phyloP scores from a whole-genome alignment of 1,284 basidiomycete genomes.

The Puccinia brachypodii region DNA sequence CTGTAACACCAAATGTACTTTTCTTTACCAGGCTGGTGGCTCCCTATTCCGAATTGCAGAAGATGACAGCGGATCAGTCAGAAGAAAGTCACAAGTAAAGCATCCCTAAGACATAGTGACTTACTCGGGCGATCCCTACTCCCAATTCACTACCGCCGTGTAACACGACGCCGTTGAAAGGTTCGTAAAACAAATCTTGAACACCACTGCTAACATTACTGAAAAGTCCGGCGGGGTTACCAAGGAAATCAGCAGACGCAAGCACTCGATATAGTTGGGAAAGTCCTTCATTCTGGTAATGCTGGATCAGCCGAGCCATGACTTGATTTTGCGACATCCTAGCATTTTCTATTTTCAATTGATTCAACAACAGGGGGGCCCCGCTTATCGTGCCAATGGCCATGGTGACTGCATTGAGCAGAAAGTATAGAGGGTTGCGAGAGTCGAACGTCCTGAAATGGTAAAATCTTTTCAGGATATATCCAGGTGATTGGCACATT shows the following conservation, averaged over 20 bases:
- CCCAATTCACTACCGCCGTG: constrained; percentile 95
- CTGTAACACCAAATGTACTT: constrained; percentile 93
- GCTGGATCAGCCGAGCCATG: constrained; percentile 79
- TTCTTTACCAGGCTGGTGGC: constrained; percentile 99
- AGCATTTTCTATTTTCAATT: constrained; percentile 91
- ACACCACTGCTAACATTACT: constrained; percentile 99
- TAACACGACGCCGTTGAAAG: constrained; percentile 95
- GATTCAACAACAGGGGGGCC: constrained; percentile 92
- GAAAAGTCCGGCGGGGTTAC: constrained; percentile 88
- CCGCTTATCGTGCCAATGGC: constrained; percentile 96
- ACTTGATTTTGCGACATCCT: constrained; percentile 81
- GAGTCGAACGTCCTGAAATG: constrained; percentile 66
- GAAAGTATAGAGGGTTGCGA: constrained; percentile 87
- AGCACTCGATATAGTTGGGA: constrained; percentile 94
- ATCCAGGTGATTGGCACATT: not conserved
- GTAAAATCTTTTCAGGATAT: not conserved
- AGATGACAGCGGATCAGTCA: constrained; percentile 36
- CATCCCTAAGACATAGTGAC: constrained; percentile 45
- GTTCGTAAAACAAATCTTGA: constrained; percentile 98
- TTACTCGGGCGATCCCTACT: constrained; percentile 90
- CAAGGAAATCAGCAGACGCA: constrained; percentile 88
- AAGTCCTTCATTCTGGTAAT: constrained; percentile 91
- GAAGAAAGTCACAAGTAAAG: not conserved
- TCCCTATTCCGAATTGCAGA: constrained; percentile 63
- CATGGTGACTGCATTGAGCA: constrained; percentile 94